phyloP scores from a whole-genome alignment of 1,284 basidiomycete genomes.

The Fistulina hepatica region DNA sequence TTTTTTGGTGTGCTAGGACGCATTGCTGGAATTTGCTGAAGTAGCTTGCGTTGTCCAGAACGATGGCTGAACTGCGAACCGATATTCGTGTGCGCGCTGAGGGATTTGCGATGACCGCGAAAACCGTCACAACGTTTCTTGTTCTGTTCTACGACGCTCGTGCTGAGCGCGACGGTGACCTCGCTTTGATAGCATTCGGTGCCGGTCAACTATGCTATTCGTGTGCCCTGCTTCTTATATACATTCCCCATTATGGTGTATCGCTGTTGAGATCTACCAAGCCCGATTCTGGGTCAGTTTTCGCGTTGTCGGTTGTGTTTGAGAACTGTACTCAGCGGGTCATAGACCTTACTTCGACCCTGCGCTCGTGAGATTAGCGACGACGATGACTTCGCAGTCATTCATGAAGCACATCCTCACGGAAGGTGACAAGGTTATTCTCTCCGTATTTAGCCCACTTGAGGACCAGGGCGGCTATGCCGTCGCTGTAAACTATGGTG shows the following conservation, averaged over 20 bases:
- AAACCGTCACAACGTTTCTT: slow-evolving; percentile 60
- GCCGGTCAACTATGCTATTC: slow-evolving; percentile 70
- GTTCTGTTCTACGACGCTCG: slow-evolving; percentile 42
- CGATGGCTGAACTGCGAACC: slow-evolving; percentile 59
- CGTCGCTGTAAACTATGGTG: slow-evolving; percentile 89
- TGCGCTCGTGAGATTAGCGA: slow-evolving; percentile 52
- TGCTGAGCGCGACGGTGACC: slow-evolving; percentile 23
- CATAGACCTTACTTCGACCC: too few species aligned
- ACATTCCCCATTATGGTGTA: slow-evolving; percentile 25
- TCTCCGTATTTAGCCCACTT: slow-evolving; percentile 73
- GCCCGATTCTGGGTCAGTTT: too few species aligned
- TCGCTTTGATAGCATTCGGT: slow-evolving; percentile 74
- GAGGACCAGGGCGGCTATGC: slow-evolving; percentile 90
- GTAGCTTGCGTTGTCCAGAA: slow-evolving; percentile 26
- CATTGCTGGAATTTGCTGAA: slow-evolving; percentile 2
- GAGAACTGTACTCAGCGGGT: too few species aligned
- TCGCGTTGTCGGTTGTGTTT: too few species aligned
- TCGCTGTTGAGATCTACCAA: slow-evolving; percentile 18
- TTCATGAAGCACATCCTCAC: slow-evolving; percentile 91
- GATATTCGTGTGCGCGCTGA: slow-evolving; percentile 70
- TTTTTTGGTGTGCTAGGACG: slow-evolving; percentile 9
- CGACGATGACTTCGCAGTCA: slow-evolving; percentile 79
- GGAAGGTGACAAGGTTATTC: slow-evolving; percentile 88
- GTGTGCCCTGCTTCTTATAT: slow-evolving; percentile 28
- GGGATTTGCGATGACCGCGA: slow-evolving; percentile 67